Evolutionary conservation across 768 basidiomycete genomes (phyloP), one percentile per base, ranked within the genome.

Genomic region (Boletus coccyginus): DNA sequence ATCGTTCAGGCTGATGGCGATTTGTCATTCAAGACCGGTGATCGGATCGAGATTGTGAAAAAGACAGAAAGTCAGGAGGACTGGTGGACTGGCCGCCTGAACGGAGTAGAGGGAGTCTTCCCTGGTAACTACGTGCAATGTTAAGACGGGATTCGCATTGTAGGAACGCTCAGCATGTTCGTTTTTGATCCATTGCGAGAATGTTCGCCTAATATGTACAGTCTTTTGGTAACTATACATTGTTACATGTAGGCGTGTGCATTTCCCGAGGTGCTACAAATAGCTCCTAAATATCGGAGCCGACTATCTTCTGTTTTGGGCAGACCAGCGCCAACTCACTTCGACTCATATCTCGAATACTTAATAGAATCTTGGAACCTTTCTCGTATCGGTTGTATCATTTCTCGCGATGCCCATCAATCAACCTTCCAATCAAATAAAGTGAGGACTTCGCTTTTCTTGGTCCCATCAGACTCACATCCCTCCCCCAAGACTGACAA

Each of bases 11-110:
- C 94, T 40, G 93, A 90, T 0, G 96, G 96, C 2, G 96, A 98
- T 72, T 75, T 98, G 53, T 88, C 87, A 1, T 98, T 98, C 77
- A 84, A 78, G 59, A 83, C 85, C 16, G 96, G 96, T 16, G 95
- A 98, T 72, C 78, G 81, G 61, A 98, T 98, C 70, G 93, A 96
- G 74, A 77, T 98, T 52, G 80, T 97, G 36, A 87, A 94, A 72
- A 83, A 83, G 72, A 86, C 88, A 17, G 82, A 81, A 8, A 94
- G 85, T 65, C 68, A 86, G 29, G 92, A 98, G 68, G 95, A 98
- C 68, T 98, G 95, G 95, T 98, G 96, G 96, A 97, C 94, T 29
- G 95, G 96, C 8, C 81, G 83, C 65, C 51, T 96, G 62, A 85
- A 92, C 61, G 94, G 94, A 8, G 69, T 71, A 58, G 84, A 92